A percentile compares a stretch with the other conserved stretches of the same genome.
phyloP scores from a whole-genome alignment of 2,329 filamentous ascomycete species.

The Hysterium pulicare region DNA sequence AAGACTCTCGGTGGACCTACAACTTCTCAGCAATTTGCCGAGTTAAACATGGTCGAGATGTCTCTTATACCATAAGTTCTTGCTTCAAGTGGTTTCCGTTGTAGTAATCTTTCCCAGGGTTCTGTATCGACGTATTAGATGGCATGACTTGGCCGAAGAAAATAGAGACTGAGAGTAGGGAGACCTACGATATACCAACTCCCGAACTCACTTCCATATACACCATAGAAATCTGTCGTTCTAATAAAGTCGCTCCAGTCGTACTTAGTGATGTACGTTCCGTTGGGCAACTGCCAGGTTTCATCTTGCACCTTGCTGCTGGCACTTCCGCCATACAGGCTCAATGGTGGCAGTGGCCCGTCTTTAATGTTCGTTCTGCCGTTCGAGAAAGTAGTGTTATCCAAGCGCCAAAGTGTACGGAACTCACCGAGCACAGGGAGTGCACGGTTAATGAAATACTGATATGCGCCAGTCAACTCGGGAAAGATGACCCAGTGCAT shows the following conservation, averaged over 20 bases:
- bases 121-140: too few relatives aligned
- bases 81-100: slow-evolving; percentile 54
- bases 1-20: slow-evolving; percentile 48
- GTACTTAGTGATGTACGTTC: slow-evolving; percentile 53
- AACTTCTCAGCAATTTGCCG: neutral
- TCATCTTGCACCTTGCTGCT: slow-evolving; percentile 54
- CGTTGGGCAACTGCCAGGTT: slow-evolving; percentile 50
- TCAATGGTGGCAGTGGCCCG: slow-evolving; percentile 43
- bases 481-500: slow-evolving; percentile 53
- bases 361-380: slow-evolving; percentile 48
- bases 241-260: slow-evolving; percentile 43
- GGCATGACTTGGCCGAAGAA: too few relatives aligned
- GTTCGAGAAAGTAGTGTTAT: slow-evolving; percentile 48
- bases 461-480: slow-evolving; percentile 51
- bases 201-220: slow-evolving; percentile 49
- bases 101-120: slow-evolving; percentile 50
- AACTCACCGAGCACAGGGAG: slow-evolving; percentile 50
- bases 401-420: slow-evolving; percentile 50
- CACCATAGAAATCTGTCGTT: slow-evolving; percentile 47
- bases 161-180: slow-evolving; percentile 20
- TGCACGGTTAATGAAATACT: slow-evolving; percentile 53
- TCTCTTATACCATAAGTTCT: slow-evolving; percentile 44
- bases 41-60: neutral
- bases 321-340: slow-evolving; percentile 35
- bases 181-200: slow-evolving; percentile 47